Percentiles rank a stretch among this genome's conserved stretches.
phyloP scores from a whole-genome alignment of 495 filamentous ascomycete species.

The Neurospora cerealis region DNA sequence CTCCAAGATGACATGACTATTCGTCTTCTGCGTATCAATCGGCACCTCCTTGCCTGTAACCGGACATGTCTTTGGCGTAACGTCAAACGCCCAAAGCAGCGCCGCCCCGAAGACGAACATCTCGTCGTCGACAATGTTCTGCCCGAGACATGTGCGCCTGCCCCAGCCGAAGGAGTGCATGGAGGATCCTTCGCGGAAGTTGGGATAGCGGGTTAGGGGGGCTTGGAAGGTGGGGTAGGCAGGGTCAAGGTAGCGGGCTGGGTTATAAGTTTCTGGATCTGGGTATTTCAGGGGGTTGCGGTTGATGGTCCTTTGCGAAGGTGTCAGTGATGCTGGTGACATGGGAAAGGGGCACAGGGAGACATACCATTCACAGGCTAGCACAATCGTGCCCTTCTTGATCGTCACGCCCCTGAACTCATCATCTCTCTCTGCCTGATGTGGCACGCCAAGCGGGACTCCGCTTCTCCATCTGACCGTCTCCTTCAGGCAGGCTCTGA shows the following conservation, averaged over 20 bases:
- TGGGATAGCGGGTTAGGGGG: conserved; percentile 39
- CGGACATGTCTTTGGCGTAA: conserved; percentile 28
- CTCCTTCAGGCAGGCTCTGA: conserved; percentile 52
- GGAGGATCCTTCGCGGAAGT: conserved; percentile 38
- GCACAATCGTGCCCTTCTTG: conserved; percentile 38
- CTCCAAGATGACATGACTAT: conserved; percentile 39
- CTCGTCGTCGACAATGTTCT: conserved; percentile 52
- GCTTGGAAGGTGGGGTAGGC: conserved; percentile 46
- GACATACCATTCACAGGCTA: conserved; percentile 46
- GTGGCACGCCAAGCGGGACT: conserved; percentile 41
- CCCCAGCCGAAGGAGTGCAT: conserved; percentile 55
- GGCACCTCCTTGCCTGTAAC: conserved; percentile 30
- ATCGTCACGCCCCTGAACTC: conserved; percentile 41
- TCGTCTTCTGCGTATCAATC: conserved; percentile 41
- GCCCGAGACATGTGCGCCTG: conserved; percentile 51
- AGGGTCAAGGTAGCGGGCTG: conserved; percentile 43
- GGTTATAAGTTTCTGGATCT: conserved; percentile 44
- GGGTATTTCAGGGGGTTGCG: conserved; percentile 38
- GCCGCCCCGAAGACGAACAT: conserved; percentile 41
- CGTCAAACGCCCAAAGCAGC: conserved; percentile 40
- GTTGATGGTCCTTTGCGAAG: conserved; percentile 35
- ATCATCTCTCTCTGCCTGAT: conserved; percentile 40
- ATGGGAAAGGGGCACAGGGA: background rate
- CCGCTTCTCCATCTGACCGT: conserved; percentile 50
- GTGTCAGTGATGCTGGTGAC: background rate